Evolutionary conservation across 176 grass and related monocot genomes (phyloP).

Genomic region (Oryza officinalis): DNA sequence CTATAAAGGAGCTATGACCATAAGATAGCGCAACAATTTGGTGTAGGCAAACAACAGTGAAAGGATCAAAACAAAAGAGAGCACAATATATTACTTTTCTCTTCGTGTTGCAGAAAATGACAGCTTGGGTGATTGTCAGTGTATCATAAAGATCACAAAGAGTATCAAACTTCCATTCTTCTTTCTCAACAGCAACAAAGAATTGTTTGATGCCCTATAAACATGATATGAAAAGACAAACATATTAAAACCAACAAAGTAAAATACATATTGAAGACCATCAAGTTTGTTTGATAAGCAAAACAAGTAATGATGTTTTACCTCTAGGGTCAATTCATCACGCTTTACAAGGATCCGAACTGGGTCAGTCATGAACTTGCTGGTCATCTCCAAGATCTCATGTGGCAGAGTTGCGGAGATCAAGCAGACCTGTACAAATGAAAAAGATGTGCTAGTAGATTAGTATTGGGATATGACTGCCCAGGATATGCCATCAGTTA

Average conservation of each 20-base stretch:
- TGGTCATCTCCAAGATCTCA: slow-evolving; percentile 93
- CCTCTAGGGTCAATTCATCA: slow-evolving; percentile 97
- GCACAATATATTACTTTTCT: slow-evolving; percentile 51
- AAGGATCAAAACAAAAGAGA: not conserved
- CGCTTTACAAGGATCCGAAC: slow-evolving; percentile 95
- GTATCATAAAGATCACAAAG: slow-evolving; percentile 98
- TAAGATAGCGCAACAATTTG: not conserved
- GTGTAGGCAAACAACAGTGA: not conserved
- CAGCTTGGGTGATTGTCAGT: slow-evolving; percentile 90
- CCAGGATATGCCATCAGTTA: not conserved
- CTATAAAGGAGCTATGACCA: not conserved
- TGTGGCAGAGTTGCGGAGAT: slow-evolving; percentile 89
- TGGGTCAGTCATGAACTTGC: slow-evolving; percentile 93
- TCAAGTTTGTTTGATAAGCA: slow-evolving; percentile 4
- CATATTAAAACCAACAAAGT: not conserved
- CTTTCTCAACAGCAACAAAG: slow-evolving; percentile 94
- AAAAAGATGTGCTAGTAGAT: not conserved
- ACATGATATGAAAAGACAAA: slow-evolving; percentile 6
- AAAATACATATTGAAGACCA: not conserved
- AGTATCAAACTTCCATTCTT: slow-evolving; percentile 98
- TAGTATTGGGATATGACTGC: not conserved
- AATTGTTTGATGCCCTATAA: slow-evolving; percentile 95
- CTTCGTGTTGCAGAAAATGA: slow-evolving; percentile 98
- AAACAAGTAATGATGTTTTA: slow-evolving; percentile 39
- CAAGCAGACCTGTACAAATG: slow-evolving; percentile 56